Evolutionary conservation across 495 filamentous ascomycete genomes (phyloP).

Genomic region (Chaetomium tenue): DNA sequence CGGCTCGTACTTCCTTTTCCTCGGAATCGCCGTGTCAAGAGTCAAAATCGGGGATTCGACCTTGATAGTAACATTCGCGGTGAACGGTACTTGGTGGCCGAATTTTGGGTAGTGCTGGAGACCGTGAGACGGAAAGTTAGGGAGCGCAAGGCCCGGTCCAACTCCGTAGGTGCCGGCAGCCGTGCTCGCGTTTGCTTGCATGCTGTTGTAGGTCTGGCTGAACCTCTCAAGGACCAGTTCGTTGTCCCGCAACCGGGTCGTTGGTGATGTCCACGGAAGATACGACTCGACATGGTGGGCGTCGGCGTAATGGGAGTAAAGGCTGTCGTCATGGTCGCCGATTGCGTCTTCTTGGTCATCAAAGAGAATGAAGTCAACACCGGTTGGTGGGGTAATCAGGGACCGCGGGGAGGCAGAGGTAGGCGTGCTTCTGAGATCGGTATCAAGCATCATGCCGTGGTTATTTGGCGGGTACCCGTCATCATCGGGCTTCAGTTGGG

Average conservation of each 20-base stretch:
- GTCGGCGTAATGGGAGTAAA: conserved; percentile 16
- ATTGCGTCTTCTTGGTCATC: conserved; percentile 23
- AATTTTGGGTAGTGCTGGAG: conserved; percentile 1
- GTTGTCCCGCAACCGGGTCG: conserved; percentile 33
- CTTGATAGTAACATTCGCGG: conserved; percentile 4
- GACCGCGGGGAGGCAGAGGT: conserved; percentile 13
- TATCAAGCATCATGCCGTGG: background rate
- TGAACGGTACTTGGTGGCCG: background rate
- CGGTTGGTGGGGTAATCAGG: conserved; percentile 3
- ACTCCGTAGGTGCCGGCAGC: conserved; percentile 1
- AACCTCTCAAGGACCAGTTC: conserved; percentile 32
- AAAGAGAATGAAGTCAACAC: conserved; percentile 31
- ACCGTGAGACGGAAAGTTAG: conserved; percentile 12
- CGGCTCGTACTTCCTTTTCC: conserved; percentile 14
- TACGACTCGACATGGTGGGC: conserved; percentile 24
- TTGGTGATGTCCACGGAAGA: conserved; percentile 38
- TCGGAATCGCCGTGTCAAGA: conserved; percentile 8
- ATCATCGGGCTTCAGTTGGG: conserved; percentile 15
- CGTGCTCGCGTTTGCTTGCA: conserved; percentile 8
- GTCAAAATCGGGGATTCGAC: conserved; percentile 11
- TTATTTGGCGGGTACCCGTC: background rate
- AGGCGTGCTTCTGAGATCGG: conserved; percentile 3
- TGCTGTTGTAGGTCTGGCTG: conserved; percentile 32
- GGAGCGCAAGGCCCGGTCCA: conserved; percentile 27
- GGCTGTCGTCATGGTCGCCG: conserved; percentile 28